Percentiles rank a stretch among this genome's conserved stretches.
phyloP scores from a whole-genome alignment of 2,329 filamentous ascomycete species.

The Colletotrichum paranaense region DNA sequence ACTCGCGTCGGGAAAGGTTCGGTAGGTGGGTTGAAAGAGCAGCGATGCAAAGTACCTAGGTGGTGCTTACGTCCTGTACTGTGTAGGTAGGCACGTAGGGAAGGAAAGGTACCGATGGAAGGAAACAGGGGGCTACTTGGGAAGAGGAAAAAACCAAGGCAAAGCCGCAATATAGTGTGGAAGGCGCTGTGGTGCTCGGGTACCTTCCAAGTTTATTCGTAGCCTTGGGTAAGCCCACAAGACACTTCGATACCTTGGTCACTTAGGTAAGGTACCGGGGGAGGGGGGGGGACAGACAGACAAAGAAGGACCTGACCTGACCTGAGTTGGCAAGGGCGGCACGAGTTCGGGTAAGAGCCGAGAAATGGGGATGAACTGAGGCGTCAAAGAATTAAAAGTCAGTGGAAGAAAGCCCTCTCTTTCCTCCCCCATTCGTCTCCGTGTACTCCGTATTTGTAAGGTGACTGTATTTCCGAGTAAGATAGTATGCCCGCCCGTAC shows the following conservation, averaged over 20 bases:
- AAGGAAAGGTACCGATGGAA: not conserved
- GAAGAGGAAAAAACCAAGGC: not conserved
- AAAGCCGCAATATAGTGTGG: slow-evolving; percentile 2
- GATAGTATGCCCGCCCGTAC: not conserved
- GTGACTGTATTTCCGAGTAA: no score
- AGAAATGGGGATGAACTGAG: not conserved
- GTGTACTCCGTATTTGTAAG: no score
- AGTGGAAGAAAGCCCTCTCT: not conserved
- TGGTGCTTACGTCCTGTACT: no score
- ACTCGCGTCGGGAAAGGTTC: slow-evolving; percentile 22
- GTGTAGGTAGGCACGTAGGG: not conserved
- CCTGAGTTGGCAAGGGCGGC: slow-evolving; percentile 1
- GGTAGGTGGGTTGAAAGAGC: slow-evolving; percentile 4
- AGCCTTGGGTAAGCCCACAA: not conserved
- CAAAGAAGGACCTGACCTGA: not conserved
- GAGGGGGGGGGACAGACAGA: not conserved
- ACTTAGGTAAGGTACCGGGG: not conserved
- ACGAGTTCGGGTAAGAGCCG: slow-evolving; percentile 27
- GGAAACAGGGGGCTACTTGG: not conserved
- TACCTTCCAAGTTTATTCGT: not conserved
- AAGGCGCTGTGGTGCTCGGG: not conserved
- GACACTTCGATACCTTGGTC: no score
- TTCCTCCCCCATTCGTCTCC: not conserved
- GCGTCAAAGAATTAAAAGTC: not conserved
- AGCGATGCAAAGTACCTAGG: not conserved